Base-by-base conservation (phyloP, 1,139 yeast species). In the Pichia sp. region DNA sequence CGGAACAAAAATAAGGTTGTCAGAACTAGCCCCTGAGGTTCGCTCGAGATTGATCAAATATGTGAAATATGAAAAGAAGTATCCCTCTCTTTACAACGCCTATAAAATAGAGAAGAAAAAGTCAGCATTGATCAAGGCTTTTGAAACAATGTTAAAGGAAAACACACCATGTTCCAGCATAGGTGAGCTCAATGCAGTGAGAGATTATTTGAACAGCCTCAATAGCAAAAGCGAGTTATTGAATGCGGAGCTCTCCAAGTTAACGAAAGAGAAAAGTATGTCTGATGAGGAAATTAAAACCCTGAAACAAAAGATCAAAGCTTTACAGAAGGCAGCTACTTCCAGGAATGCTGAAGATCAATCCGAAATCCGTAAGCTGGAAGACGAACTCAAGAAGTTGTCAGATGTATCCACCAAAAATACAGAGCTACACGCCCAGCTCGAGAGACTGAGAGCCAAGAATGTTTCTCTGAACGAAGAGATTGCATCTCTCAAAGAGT, bases 31-130 rank as follows among this genome's bases (percentile, higher is more conserved):
- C 1, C 44, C 48, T 8, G 56, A 52, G 10, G 42, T 53, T 20
- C 69, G 72, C 46, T 63, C 77, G 12, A 82, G 81, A 50, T 61
- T 88, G 59, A 71, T 72, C 44, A 87, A 85, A 62, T 85, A 85
- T 54, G 77, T 73, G 40, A 87, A 86, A 56, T 91, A 87, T 56
- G 97, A 91, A 57, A 83, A 82, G 39, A 85, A 85, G 53, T 88
- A 87, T 55, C 97, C 96, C 0, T 60, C 77, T 16, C 64, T 88
- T 13, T 67, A 86, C 33, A 82, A 81, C 33, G 96, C 97, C 0
- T 88, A 83, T 61, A 83, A 86, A 53, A 64, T 70, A 1, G 96
- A 87, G 55, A 86, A 84, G 62, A 66, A 71, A 32, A 82, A 80
- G 48, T 63, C 72, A 2, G 80, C 74, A 34, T 66, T 80, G 37